phyloP scores from a whole-genome alignment of 805 yeast genomes.

The Candida incommunis region DNA sequence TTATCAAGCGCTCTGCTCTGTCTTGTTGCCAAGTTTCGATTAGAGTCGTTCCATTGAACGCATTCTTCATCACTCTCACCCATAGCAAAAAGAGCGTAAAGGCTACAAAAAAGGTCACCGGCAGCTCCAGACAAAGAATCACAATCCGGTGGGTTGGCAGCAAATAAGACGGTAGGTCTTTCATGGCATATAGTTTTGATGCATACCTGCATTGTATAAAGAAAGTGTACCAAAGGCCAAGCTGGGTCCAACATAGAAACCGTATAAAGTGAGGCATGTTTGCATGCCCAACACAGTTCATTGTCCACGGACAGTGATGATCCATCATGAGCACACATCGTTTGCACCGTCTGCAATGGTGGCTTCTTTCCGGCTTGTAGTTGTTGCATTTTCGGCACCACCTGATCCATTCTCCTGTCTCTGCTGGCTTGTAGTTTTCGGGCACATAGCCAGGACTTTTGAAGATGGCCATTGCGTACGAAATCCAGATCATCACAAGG shows the following conservation, averaged over 20 bases:
- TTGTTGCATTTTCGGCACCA: conserved; percentile 54
- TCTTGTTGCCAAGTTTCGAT: conserved; percentile 86
- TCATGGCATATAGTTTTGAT: not conserved
- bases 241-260: conserved; percentile 47
- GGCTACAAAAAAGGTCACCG: conserved; percentile 43
- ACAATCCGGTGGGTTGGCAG: conserved; percentile 38
- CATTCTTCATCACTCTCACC: conserved; percentile 40
- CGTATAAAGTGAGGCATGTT: conserved; percentile 64
- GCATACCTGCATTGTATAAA: not conserved
- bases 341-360: conserved; percentile 63
- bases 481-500: conserved; percentile 50
- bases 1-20: conserved; percentile 52
- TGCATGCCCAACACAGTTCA: conserved; percentile 60
- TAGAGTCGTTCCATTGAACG: conserved; percentile 58
- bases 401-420: conserved; percentile 37
- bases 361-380: conserved; percentile 63
- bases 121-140: conserved; percentile 40
- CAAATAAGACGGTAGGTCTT: conserved; percentile 25
- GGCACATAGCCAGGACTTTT: conserved; percentile 54
- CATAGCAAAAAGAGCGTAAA: conserved; percentile 43
- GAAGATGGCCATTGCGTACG: conserved; percentile 53
- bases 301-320: conserved; percentile 67
- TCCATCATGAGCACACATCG: conserved; percentile 66
- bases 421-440: conserved; percentile 22
- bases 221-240: conserved; percentile 26